Conservation (phyloP, 2,329 filamentous ascomycete genomes). For the Zarea fungicola region DNA sequence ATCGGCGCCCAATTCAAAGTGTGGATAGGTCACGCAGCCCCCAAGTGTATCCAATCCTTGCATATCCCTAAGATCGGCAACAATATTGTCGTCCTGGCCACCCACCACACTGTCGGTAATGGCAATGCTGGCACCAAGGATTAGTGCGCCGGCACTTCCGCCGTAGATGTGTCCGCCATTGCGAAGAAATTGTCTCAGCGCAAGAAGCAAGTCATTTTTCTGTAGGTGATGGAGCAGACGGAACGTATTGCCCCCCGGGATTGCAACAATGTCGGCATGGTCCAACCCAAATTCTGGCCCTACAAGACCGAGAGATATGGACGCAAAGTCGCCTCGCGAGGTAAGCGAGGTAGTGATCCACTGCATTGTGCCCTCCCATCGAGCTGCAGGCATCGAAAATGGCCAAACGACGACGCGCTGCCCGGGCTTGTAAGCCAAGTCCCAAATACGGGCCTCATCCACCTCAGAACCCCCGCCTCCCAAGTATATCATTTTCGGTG, state of each 20-base stretch:
- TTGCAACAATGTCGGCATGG: constrained; percentile 4
- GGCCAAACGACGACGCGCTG: constrained; percentile 1
- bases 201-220: not conserved
- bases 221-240: constrained; percentile 7
- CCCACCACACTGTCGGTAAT: constrained; percentile 9
- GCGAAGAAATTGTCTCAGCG: not conserved
- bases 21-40: not conserved
- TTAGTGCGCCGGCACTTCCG: not conserved
- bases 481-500: not conserved
- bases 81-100: not conserved
- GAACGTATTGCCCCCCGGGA: constrained; percentile 9
- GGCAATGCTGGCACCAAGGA: not conserved
- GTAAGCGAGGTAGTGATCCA: not conserved
- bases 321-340: not conserved
- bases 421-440: not conserved
- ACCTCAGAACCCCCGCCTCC: not conserved
- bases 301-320: not conserved
- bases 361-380: not conserved
- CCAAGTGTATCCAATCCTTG: not conserved
- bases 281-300: constrained; percentile 2
- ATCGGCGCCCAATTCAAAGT: not conserved
- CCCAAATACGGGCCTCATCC: not conserved
- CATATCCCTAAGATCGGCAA: not conserved
- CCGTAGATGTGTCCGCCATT: not conserved
- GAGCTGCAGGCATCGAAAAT: not conserved